Conservation (phyloP, 805 yeast species). For the Nakazawaea pomicola region DNA sequence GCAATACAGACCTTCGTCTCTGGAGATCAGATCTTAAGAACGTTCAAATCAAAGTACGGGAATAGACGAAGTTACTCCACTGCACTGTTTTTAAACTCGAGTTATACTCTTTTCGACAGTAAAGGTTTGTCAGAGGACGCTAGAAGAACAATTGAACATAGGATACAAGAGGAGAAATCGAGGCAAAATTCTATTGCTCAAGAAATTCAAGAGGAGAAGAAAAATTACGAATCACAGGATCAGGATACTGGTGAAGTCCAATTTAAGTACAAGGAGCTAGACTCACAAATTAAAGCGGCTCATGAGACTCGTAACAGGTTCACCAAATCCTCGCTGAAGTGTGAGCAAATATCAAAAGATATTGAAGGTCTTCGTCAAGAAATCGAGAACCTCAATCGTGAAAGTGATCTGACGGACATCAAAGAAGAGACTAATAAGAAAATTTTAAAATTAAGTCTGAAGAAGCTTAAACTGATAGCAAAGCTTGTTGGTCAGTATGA, state of each 20-base stretch:
- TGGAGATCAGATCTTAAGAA: slow-evolving; percentile 46
- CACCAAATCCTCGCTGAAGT: slow-evolving; percentile 22
- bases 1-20: slow-evolving; percentile 51
- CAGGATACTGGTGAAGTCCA: slow-evolving; percentile 14
- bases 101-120: slow-evolving; percentile 28
- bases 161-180: slow-evolving; percentile 1
- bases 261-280: slow-evolving; percentile 6
- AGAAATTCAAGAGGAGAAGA: slow-evolving; percentile 5
- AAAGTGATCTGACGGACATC: slow-evolving; percentile 11
- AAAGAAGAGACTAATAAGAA: slow-evolving; percentile 15
- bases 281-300: slow-evolving; percentile 10
- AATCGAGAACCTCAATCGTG: slow-evolving; percentile 36
- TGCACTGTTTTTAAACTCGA: slow-evolving; percentile 25
- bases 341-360: slow-evolving; percentile 24
- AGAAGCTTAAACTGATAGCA: slow-evolving; percentile 21
- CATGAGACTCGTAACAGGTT: slow-evolving; percentile 19
- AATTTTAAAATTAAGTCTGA: slow-evolving; percentile 23
- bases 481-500: slow-evolving; percentile 18
- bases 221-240: slow-evolving; percentile 15
- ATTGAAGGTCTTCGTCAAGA: slow-evolving; percentile 30
- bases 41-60: slow-evolving; percentile 63
- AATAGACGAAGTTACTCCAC: slow-evolving; percentile 42
- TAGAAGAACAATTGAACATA: slow-evolving; percentile 10
- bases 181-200: slow-evolving; percentile 8
- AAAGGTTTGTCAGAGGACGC: slow-evolving; percentile 27